These are phyloP conservation scores for Ganoderma meredithae DNA, from an alignment of 1,284 basidiomycete species.

Conservation along the genomic window DNA sequence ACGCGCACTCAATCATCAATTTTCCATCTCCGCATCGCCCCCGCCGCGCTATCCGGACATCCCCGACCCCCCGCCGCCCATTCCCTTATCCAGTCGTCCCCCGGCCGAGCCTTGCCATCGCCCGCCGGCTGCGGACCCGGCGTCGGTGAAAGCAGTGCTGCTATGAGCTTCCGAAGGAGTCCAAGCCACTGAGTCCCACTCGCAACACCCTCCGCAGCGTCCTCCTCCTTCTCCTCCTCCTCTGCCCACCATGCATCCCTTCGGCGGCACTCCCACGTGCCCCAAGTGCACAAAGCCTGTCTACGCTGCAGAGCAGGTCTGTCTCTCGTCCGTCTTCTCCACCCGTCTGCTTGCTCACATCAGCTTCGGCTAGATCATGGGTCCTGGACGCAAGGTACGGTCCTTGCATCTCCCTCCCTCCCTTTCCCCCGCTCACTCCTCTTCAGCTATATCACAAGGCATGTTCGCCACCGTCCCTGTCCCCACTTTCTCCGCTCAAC, in stretches of 20 bases:
- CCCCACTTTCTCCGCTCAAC: slow-evolving; percentile 14
- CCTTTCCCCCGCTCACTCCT: slow-evolving; percentile 9
- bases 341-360: slow-evolving; percentile 14
- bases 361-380: slow-evolving; percentile 64
- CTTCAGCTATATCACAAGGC: slow-evolving; percentile 82
- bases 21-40: slow-evolving; percentile 40
- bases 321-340: slow-evolving; percentile 2
- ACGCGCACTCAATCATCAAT: slow-evolving; percentile 32
- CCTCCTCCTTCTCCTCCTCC: not conserved
- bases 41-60: slow-evolving; percentile 39
- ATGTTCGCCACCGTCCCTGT: slow-evolving; percentile 1
- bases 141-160: slow-evolving; percentile 8
- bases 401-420: slow-evolving; percentile 12
- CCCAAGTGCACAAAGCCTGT: slow-evolving; percentile 73
- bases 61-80: slow-evolving; percentile 32
- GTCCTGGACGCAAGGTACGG: slow-evolving; percentile 79
- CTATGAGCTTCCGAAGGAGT: not conserved
- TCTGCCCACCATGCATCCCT: slow-evolving; percentile 61
- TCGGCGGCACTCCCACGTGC: slow-evolving; percentile 69
- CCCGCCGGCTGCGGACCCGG: not conserved
- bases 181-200: not conserved
- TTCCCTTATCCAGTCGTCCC: slow-evolving; percentile 1
- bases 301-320: slow-evolving; percentile 81
- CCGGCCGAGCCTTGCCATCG: not conserved
- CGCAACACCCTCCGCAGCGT: not conserved